Evolutionary conservation across 805 yeast genomes (phyloP).

Genomic region (Candida michaelii): DNA sequence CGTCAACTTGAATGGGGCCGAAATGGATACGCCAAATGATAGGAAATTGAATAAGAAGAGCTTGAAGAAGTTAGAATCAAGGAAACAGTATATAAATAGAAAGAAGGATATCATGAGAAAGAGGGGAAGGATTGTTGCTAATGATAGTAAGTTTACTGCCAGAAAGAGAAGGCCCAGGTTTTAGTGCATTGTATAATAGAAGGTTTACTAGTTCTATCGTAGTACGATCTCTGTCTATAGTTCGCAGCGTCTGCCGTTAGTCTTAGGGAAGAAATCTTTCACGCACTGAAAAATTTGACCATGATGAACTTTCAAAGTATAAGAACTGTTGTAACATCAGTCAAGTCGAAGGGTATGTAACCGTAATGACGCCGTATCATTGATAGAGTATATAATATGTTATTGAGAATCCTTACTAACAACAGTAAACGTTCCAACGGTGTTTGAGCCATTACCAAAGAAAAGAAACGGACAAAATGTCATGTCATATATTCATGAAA

Average conservation of each 20-base stretch:
- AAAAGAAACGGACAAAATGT: constrained; percentile 48
- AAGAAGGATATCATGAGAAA: constrained; percentile 92
- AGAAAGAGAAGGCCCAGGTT: constrained; percentile 55
- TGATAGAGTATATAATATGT: no score
- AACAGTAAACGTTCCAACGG: constrained; percentile 23
- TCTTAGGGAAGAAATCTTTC: no score
- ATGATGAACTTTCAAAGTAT: constrained; percentile 4
- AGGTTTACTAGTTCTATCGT: neutral
- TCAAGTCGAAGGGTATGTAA: constrained; percentile 3
- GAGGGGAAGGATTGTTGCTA: constrained; percentile 86
- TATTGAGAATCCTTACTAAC: constrained; percentile 3
- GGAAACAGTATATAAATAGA: constrained; percentile 78
- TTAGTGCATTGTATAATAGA: constrained; percentile 15
- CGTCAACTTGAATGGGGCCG: constrained; percentile 76
- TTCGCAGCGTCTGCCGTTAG: no score
- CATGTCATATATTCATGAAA: constrained; percentile 46
- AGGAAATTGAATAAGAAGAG: constrained; percentile 45
- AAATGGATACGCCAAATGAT: constrained; percentile 65
- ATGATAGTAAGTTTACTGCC: constrained; percentile 89
- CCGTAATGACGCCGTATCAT: no score
- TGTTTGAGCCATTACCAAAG: constrained; percentile 51
- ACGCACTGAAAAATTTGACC: constrained; percentile 7
- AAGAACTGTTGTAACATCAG: constrained; percentile 6
- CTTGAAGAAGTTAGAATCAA: constrained; percentile 62
- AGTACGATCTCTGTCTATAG: neutral